phyloP scores from a whole-genome alignment of 225 moss, liverwort and hornwort genomes.

The Lunularia cruciata region DNA sequence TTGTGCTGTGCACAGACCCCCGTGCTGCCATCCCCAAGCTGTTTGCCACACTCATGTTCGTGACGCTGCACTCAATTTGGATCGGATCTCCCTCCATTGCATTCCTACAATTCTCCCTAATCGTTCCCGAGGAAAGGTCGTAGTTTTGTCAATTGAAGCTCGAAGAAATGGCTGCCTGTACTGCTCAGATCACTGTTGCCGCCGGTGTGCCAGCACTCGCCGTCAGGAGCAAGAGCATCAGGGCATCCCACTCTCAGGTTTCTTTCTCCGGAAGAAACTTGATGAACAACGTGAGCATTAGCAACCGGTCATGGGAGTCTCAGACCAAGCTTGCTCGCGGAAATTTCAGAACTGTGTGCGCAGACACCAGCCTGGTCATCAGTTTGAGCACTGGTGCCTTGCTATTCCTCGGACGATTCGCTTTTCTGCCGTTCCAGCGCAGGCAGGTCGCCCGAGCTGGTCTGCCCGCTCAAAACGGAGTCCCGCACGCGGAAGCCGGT shows the following conservation, averaged over 20 bases:
- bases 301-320: constrained; percentile 42
- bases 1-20: constrained; percentile 1
- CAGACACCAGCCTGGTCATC: constrained; percentile 51
- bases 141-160: background rate
- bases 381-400: constrained; percentile 64
- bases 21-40: background rate
- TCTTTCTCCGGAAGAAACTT: constrained; percentile 59
- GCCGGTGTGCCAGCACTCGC: constrained; percentile 56
- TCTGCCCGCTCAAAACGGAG: constrained; percentile 81
- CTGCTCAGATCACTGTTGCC: constrained; percentile 43
- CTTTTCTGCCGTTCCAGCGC: constrained; percentile 77
- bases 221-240: constrained; percentile 34
- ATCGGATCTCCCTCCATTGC: background rate
- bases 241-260: constrained; percentile 41
- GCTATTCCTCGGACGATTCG: constrained; percentile 80
- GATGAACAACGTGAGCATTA: constrained; percentile 43
- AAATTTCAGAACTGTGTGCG: constrained; percentile 54
- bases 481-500: constrained; percentile 87
- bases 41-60: background rate
- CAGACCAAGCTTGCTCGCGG: constrained; percentile 52
- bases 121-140: too few species aligned
- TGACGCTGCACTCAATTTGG: background rate
- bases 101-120: background rate
- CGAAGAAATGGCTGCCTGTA: constrained; percentile 64
- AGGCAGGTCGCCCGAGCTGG: constrained; percentile 61